These are phyloP conservation scores for Suhomyces anneliseae DNA, from an alignment of 1,139 yeast species.

Conservation along the genomic window DNA sequence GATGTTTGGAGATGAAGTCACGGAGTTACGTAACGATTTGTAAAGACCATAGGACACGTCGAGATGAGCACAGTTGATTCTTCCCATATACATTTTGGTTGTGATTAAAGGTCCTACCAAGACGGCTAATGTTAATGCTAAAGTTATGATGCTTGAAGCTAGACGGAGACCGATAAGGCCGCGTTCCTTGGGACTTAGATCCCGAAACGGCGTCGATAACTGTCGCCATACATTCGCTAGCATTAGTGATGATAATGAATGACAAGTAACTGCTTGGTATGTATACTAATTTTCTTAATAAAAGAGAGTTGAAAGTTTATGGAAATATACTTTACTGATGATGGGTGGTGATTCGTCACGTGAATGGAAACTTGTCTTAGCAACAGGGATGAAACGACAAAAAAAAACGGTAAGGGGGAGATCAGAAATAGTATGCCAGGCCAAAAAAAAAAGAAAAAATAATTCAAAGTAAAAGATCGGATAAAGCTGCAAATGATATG, in stretches of 20 bases:
- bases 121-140: constrained; percentile 24
- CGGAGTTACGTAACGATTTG: constrained; percentile 42
- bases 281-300: no score
- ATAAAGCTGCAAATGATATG: no score
- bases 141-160: constrained; percentile 20
- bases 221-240: constrained; percentile 1
- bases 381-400: neutral
- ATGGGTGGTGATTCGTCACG: neutral
- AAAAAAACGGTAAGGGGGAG: neutral
- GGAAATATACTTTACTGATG: no score
- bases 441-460: no score
- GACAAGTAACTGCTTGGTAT: neutral
- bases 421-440: no score
- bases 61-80: constrained; percentile 49
- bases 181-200: constrained; percentile 33
- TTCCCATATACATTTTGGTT: constrained; percentile 31
- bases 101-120: constrained; percentile 32
- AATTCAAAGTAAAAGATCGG: no score
- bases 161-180: constrained; percentile 33
- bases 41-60: constrained; percentile 55
- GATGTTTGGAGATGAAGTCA: constrained; percentile 21
- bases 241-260: neutral
- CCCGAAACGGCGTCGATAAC: constrained; percentile 18
- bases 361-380: neutral
- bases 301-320: no score